Percentiles rank a stretch among this genome's conserved stretches.
Conservation (phyloP, 495 filamentous ascomycete genomes). For the Penicillium turbatum region DNA sequence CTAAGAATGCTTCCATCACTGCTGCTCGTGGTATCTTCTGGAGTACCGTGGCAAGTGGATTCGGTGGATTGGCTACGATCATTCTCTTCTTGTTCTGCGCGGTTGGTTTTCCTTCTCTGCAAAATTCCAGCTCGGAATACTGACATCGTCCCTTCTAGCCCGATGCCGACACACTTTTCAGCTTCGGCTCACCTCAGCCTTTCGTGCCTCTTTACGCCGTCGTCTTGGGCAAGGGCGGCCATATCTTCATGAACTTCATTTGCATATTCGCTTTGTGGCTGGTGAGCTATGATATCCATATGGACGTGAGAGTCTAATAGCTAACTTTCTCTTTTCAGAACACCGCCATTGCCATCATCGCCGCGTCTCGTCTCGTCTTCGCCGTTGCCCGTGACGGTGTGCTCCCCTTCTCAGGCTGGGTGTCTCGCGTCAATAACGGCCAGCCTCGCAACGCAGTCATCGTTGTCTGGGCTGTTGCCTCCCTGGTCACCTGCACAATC, state of each 20-base stretch:
- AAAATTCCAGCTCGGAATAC: background rate
- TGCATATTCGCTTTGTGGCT: slow-evolving; percentile 49
- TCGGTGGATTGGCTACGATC: slow-evolving; percentile 48
- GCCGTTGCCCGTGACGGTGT: slow-evolving; percentile 54
- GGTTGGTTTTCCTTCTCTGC: slow-evolving; percentile 21
- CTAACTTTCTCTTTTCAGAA: slow-evolving; percentile 31
- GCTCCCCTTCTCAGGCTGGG: slow-evolving; percentile 53
- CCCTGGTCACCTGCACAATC: slow-evolving; percentile 50
- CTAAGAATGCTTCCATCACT: slow-evolving; percentile 50
- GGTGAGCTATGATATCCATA: slow-evolving; percentile 19
- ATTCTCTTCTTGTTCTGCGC: slow-evolving; percentile 56
- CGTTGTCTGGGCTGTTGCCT: slow-evolving; percentile 49
- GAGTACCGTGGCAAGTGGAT: slow-evolving; percentile 49
- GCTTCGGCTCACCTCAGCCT: slow-evolving; percentile 48
- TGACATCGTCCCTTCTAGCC: slow-evolving; percentile 28
- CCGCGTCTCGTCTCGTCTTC: slow-evolving; percentile 54
- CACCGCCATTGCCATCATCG: slow-evolving; percentile 51
- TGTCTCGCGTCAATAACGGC: slow-evolving; percentile 46
- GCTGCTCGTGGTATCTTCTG: slow-evolving; percentile 54
- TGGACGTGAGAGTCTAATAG: background rate
- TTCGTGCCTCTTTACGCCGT: slow-evolving; percentile 52
- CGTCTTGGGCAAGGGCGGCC: slow-evolving; percentile 49
- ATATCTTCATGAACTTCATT: slow-evolving; percentile 52
- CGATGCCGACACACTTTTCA: slow-evolving; percentile 34
- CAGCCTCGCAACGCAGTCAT: slow-evolving; percentile 53